Evolutionary conservation across 2,329 filamentous ascomycete genomes (phyloP).

Genomic region (Hypocrella siamensis): DNA sequence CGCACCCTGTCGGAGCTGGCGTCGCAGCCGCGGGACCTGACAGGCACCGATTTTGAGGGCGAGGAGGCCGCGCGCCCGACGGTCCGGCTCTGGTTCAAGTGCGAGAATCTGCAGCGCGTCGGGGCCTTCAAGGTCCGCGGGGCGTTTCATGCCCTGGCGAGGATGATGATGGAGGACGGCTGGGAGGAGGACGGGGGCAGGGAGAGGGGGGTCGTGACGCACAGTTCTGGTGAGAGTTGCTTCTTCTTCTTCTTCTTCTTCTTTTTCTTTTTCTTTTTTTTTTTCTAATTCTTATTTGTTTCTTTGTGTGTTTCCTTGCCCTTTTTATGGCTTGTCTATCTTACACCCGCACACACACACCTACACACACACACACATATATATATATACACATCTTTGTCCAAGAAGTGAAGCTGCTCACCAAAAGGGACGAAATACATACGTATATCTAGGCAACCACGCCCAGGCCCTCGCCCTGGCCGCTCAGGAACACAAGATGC

Average conservation of each 20-base stretch:
- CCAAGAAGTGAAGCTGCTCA: neutral
- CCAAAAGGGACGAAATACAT: no score
- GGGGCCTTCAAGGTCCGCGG: slow-evolving; percentile 89
- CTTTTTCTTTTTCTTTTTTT: neutral
- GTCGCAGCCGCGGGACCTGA: slow-evolving; percentile 50
- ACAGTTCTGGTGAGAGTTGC: slow-evolving; percentile 56
- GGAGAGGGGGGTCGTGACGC: slow-evolving; percentile 66
- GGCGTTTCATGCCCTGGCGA: slow-evolving; percentile 70
- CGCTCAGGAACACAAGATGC: slow-evolving; percentile 55
- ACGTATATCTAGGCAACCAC: slow-evolving; percentile 66
- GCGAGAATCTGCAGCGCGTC: slow-evolving; percentile 80
- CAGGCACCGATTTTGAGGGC: slow-evolving; percentile 40
- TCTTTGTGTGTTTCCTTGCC: neutral
- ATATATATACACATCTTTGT: neutral
- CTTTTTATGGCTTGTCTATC: neutral
- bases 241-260: neutral
- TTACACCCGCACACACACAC: neutral
- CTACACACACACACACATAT: neutral
- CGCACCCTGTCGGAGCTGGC: slow-evolving; percentile 59
- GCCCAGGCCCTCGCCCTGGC: slow-evolving; percentile 85
- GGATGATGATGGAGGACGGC: slow-evolving; percentile 47
- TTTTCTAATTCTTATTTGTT: neutral
- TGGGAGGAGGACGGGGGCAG: slow-evolving; percentile 43
- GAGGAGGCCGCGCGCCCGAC: slow-evolving; percentile 44
- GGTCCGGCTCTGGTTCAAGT: slow-evolving; percentile 80